Conservation (phyloP, 73 alveolate species). For the Paramecium sonneborni region DNA sequence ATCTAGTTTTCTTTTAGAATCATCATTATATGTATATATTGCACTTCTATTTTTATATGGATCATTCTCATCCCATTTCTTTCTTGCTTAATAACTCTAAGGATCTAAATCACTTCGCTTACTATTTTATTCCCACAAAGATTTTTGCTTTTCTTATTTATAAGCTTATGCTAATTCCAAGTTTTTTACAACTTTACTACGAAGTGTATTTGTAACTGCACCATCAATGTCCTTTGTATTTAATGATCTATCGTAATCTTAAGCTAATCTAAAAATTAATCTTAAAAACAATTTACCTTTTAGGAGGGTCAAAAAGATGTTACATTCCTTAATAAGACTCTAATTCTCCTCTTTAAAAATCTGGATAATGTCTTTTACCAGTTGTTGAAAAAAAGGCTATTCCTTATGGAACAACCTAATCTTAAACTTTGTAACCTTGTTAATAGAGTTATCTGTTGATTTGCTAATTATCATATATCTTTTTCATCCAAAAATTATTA, state of each 20-base stretch:
- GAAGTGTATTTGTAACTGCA: constrained; percentile 52
- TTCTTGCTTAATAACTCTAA: background rate
- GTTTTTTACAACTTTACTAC: constrained; percentile 49
- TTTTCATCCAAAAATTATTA: background rate
- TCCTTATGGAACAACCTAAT: constrained; percentile 8
- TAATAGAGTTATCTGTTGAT: background rate
- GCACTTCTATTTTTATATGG: constrained; percentile 1
- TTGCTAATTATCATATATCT: background rate
- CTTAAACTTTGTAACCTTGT: background rate
- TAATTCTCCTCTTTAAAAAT: constrained; percentile 38
- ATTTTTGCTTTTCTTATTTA: background rate
- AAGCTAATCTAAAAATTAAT: background rate
- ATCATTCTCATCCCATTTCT: background rate
- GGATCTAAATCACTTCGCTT: background rate
- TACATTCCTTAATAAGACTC: background rate
- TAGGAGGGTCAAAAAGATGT: constrained; percentile 38
- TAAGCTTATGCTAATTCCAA: constrained; percentile 29
- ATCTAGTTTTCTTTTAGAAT: background rate
- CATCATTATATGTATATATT: background rate
- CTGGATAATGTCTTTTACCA: constrained; percentile 50
- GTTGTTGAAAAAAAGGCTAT: background rate
- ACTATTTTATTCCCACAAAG: constrained; percentile 16
- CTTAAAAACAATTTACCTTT: background rate
- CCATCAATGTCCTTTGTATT: constrained; percentile 49
- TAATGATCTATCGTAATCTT: constrained; percentile 7